Evolutionary conservation across 257 asterid species (phyloP).

Genomic region (Misopates orontium): DNA sequence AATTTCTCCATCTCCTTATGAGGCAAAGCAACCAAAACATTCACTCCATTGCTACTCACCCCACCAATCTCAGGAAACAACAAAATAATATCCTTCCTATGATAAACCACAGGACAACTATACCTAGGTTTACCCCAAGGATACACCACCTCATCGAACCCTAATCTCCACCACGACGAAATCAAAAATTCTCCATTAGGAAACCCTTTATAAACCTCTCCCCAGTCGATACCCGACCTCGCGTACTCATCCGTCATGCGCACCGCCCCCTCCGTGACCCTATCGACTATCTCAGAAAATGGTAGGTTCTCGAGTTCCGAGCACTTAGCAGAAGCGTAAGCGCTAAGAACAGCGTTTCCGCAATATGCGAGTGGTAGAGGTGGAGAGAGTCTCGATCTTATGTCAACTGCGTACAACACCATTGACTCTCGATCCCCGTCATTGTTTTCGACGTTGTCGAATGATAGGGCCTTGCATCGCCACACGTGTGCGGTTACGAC

Average conservation of each 20-base stretch:
- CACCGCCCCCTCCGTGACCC: slow-evolving; percentile 56
- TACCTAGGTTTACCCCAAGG: slow-evolving; percentile 90
- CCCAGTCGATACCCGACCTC: slow-evolving; percentile 83
- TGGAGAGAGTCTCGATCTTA: slow-evolving; percentile 58
- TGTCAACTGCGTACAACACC: slow-evolving; percentile 72
- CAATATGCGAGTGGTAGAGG: slow-evolving; percentile 61
- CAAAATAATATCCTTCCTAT: slow-evolving; percentile 68
- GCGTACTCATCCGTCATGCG: slow-evolving; percentile 77
- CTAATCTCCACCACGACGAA: slow-evolving; percentile 92
- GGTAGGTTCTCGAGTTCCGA: slow-evolving; percentile 52
- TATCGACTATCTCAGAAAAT: slow-evolving; percentile 45
- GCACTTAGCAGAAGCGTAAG: slow-evolving; percentile 62
- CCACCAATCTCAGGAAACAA: slow-evolving; percentile 67
- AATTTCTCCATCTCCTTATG: slow-evolving; percentile 65
- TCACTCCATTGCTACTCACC: slow-evolving; percentile 46
- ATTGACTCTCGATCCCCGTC: slow-evolving; percentile 42
- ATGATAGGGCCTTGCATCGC: slow-evolving; percentile 82
- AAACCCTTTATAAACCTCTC: slow-evolving; percentile 75
- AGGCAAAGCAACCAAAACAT: slow-evolving; percentile 82
- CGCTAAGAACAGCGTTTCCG: slow-evolving; percentile 77
- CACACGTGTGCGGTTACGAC: slow-evolving; percentile 71
- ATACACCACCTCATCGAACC: slow-evolving; percentile 67
- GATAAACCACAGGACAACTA: slow-evolving; percentile 82
- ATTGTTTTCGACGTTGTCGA: neutral
- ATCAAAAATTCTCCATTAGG: slow-evolving; percentile 84